Evolutionary conservation across 139 green algal genomes (phyloP), one percentile per base, ranked within the genome.

Genomic region (Asterochloris sp.): DNA sequence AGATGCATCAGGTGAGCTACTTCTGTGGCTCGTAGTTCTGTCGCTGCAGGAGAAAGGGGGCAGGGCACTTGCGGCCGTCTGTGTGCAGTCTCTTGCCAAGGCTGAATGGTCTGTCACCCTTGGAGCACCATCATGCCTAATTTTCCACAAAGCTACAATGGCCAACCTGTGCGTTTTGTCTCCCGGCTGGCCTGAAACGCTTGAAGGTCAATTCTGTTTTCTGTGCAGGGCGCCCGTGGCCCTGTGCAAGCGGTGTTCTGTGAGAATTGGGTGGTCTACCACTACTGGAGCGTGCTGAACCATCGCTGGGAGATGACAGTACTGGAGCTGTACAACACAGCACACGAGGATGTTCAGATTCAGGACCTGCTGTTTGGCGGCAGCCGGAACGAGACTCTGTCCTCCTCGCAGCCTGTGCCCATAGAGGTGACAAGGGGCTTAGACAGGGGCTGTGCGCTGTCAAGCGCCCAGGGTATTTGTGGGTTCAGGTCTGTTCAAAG

Each of bases 211-310:
- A n/a, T n/a, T n/a, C n/a, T n/a, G n/a, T n/a, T n/a, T 26, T 82
- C 62, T 13, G 19, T 82, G 77, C 83, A 89, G 76, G 88, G 85
- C 11, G 89, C 84, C 4, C 80, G 84, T 0, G 95, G 95, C 13
- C 95, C 95, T 0, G 94, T 96, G 78, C 81, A 92, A 10, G 89
- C 88, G 0, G 87, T 96, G 63, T 82, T 96, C 47, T 89, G 84
- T 14, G 92, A 98, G 78, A 94, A 97, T 86, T 97, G 92, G 90
- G 91, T 96, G 26, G 89, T 92, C 10, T 98, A 98, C 85, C 81
- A 93, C 68, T 95, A 94, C 79, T 94, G 85, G 78, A 91, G 87
- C 86, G 78, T 83, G 13, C 76, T 81, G 19, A 82, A 85, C 69
- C 82, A 89, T 61, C 86, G 93, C 76, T 89, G 87, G 84, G 86